Evolutionary conservation across 441 rosid species (phyloP), one percentile per base, ranked within the genome.

Genomic region (Populus hybrid): DNA sequence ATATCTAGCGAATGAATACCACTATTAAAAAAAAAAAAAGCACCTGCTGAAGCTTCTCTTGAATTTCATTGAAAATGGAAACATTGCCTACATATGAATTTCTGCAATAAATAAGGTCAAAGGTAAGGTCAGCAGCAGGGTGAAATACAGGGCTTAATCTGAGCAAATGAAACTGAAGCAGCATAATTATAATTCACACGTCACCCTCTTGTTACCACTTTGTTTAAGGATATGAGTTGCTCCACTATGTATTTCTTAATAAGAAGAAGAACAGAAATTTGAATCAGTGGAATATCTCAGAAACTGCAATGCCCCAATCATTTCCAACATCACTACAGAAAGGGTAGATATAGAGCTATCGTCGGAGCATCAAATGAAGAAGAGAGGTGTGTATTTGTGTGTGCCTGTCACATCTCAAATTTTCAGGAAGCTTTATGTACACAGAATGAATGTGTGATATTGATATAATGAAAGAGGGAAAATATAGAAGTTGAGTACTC

Each of bases 11-110:
- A 21, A 21, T 20, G 24, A 28, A 35, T 42, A 26, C 36, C 12
- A 30, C 12, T 21, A n/a, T 46, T 12, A 69, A 65, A 78, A 64
- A 5, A 64, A 5, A 40, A 68, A 30, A 21, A 69, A 32, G 30
- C 77, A 92, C 99, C 98, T 90, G 93, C 64, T 79, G 87, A 83
- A 94, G 86, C 85, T 88, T 92, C 83, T 93, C 91, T 80, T 89
- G 95, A 79, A 94, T 90, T 83, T 93, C 95, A 82, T 80, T 79
- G 85, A 96, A 94, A 81, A 93, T 71, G 76, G 90, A 80, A 68
- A 83, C 77, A 77, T 96, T 96, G 82, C 98, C 98, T 79, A 94
- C 91, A 81, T 87, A 94, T 59, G 99, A 94, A 73, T 89, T 93
- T 79, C 98, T 96, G 91, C 82, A 83, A 72, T 14, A 74, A 83